phyloP scores from a whole-genome alignment of 495 filamentous ascomycete genomes.

The Penicillium dipodomyicola region DNA sequence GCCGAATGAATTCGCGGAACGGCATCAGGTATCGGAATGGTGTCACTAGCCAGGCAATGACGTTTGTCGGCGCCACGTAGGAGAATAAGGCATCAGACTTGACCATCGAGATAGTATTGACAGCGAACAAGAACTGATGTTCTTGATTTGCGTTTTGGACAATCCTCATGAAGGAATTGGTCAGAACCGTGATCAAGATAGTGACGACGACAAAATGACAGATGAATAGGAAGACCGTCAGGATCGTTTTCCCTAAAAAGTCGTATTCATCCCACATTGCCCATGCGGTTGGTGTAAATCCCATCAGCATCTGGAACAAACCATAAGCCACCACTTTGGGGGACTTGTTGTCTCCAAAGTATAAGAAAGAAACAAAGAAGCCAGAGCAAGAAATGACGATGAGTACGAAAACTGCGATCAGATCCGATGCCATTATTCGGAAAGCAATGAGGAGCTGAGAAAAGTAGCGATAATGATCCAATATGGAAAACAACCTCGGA shows the following conservation, averaged over 20 bases:
- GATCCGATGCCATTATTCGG: constrained; percentile 84
- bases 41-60: constrained; percentile 80
- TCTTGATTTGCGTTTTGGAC: constrained; percentile 89
- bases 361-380: constrained; percentile 91
- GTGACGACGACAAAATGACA: constrained; percentile 94
- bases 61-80: constrained; percentile 84
- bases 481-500: constrained; percentile 82
- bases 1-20: constrained; percentile 70
- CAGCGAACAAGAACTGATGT: constrained; percentile 90
- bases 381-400: constrained; percentile 85
- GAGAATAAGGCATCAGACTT: constrained; percentile 93
- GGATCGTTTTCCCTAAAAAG: constrained; percentile 66
- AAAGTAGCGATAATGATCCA: constrained; percentile 94
- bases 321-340: constrained; percentile 68
- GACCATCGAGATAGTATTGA: constrained; percentile 94
- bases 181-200: constrained; percentile 87
- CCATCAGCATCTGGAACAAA: constrained; percentile 92
- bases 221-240: constrained; percentile 83
- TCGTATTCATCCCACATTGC: constrained; percentile 75
- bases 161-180: constrained; percentile 91
- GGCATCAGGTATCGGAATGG: constrained; percentile 76
- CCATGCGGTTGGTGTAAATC: constrained; percentile 76
- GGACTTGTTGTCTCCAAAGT: constrained; percentile 66
- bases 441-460: constrained; percentile 92
- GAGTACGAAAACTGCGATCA: constrained; percentile 77